A percentile compares a stretch with the other conserved stretches of the same genome.
These are phyloP conservation scores for Ophiocordyceps camponoti-rufipedis DNA, from an alignment of 2,329 filamentous ascomycete genomes.

Conservation along the genomic window DNA sequence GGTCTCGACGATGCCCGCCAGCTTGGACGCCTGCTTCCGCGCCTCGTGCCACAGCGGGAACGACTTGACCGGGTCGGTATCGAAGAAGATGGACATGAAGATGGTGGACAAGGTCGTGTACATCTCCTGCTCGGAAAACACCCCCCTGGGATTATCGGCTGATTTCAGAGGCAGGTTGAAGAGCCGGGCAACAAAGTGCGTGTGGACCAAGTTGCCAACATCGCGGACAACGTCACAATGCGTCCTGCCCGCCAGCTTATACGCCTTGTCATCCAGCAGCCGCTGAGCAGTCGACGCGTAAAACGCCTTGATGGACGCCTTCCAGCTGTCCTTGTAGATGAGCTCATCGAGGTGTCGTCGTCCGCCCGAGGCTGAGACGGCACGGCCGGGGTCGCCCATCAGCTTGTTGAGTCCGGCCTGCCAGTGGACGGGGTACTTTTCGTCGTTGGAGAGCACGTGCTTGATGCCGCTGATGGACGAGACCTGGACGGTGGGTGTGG, in stretches of 20 bases:
- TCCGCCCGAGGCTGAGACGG: conserved; percentile 27
- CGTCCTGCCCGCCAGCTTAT: conserved; percentile 31
- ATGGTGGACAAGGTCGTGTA: conserved; percentile 47
- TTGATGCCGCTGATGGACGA: conserved; percentile 42
- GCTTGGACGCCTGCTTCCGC: conserved; percentile 34
- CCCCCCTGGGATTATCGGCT: conserved; percentile 36
- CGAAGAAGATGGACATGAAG: conserved; percentile 46
- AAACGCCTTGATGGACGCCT: conserved; percentile 43
- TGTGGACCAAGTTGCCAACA: conserved; percentile 48
- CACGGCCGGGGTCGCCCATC: conserved; percentile 32
- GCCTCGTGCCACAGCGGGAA: conserved; percentile 44
- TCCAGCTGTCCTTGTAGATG: conserved; percentile 44
- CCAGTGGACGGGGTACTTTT: conserved; percentile 48
- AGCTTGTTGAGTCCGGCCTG: conserved; percentile 43
- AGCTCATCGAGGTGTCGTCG: conserved; percentile 35
- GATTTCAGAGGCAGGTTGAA: conserved; percentile 54
- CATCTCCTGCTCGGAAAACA: conserved; percentile 35
- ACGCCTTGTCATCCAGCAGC: conserved; percentile 47
- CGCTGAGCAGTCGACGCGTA: conserved; percentile 43
- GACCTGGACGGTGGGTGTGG: conserved; percentile 33
- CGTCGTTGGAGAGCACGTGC: conserved; percentile 39
- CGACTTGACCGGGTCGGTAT: conserved; percentile 46
- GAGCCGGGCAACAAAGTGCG: conserved; percentile 41
- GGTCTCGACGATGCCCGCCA: conserved; percentile 43
- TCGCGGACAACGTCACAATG: conserved; percentile 58